phyloP scores from a whole-genome alignment of 2,329 filamentous ascomycete genomes.

The Epichloe brachyelytri region DNA sequence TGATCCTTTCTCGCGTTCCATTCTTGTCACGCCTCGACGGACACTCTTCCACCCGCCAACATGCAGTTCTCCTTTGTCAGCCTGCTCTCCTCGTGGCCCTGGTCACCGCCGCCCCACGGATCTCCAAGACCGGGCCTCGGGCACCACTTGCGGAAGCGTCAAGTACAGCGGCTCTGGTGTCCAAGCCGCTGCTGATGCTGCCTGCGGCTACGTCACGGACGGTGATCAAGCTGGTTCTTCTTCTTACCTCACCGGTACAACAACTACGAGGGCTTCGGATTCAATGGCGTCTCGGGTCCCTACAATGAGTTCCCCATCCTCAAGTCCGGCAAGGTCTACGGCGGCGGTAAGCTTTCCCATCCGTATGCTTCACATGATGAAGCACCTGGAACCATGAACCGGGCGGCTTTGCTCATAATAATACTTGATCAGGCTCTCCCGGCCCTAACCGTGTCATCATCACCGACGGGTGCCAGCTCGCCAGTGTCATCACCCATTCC shows the following conservation, averaged over 20 bases:
- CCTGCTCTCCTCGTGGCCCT: conserved; percentile 17
- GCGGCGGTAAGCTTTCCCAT: conserved; percentile 18
- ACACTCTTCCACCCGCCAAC: conserved; percentile 6
- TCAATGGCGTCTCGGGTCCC: conserved; percentile 18
- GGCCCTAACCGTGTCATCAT: conserved; percentile 54
- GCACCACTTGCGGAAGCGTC: conserved; percentile 18
- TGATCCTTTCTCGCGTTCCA: not conserved
- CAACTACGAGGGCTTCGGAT: conserved; percentile 26
- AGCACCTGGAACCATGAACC: not conserved
- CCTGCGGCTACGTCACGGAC: conserved; percentile 13
- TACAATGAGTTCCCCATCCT: conserved; percentile 28
- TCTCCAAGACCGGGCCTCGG: conserved; percentile 10
- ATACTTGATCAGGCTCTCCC: conserved; percentile 25
- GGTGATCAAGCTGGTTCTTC: conserved; percentile 16
- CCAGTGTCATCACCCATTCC: conserved; percentile 56
- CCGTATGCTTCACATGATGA: not conserved
- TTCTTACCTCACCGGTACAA: conserved; percentile 26
- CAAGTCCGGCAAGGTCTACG: conserved; percentile 18
- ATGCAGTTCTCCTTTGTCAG: conserved; percentile 16
- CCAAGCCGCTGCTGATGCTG: conserved; percentile 14
- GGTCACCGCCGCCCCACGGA: conserved; percentile 15
- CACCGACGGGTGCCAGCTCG: conserved; percentile 39
- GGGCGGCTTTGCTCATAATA: not conserved
- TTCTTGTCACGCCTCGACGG: not conserved
- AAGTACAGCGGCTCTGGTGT: conserved; percentile 17